Conservation (phyloP, 768 basidiomycete genomes). For the Boletus patriciae region DNA sequence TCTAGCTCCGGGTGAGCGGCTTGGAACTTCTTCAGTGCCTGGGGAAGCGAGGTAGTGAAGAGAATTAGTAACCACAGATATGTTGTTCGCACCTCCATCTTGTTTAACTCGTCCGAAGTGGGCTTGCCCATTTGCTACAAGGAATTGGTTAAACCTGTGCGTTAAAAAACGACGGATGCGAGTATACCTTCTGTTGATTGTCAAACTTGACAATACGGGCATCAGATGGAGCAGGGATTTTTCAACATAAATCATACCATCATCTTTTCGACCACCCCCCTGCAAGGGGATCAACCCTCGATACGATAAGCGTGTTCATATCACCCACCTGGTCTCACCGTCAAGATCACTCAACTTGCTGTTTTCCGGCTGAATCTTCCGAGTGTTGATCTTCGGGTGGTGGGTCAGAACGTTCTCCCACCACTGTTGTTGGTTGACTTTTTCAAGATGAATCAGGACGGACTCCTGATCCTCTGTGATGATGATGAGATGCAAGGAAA, state of each 20-base stretch:
- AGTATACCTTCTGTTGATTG: constrained; percentile 43
- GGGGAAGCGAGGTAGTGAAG: constrained; percentile 1
- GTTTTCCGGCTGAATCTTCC: constrained; percentile 92
- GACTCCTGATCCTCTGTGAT: constrained; percentile 71
- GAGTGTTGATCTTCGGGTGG: constrained; percentile 95
- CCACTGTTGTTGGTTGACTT: constrained; percentile 87
- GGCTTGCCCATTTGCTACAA: constrained; percentile 91
- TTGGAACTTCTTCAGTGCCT: constrained; percentile 90
- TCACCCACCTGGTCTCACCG: constrained; percentile 79
- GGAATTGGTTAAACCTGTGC: background rate
- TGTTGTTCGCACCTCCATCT: constrained; percentile 65
- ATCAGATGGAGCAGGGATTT: constrained; percentile 8
- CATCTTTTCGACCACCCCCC: constrained; percentile 99
- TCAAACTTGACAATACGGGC: constrained; percentile 37
- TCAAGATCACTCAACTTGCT: constrained; percentile 96
- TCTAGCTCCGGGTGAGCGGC: constrained; percentile 90
- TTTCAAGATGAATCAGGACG: constrained; percentile 79
- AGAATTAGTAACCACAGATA: background rate
- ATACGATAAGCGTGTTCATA: constrained; percentile 1
- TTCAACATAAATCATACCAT: constrained; percentile 64
- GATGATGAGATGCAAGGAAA: constrained; percentile 6
- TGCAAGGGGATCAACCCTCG: constrained; percentile 30
- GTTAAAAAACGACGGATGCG: background rate
- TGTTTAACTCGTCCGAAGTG: constrained; percentile 92
- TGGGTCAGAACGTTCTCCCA: constrained; percentile 97